Evolutionary conservation across 108 stramenopile genomes (phyloP).

Genomic region (Licmophora abbreviata): DNA sequence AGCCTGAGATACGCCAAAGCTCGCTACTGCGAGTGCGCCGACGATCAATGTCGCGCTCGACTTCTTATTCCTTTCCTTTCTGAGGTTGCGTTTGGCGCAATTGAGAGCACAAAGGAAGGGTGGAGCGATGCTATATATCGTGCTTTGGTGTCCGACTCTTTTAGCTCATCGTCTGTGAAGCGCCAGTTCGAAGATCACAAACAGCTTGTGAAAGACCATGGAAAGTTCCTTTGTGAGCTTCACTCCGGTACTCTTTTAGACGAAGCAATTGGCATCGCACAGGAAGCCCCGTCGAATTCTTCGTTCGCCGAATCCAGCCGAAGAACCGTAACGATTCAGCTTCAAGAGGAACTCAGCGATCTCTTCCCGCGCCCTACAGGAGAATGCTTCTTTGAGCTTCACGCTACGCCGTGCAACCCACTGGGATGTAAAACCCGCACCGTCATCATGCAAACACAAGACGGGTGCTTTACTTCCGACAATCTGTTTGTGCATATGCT

Average conservation of each 20-base stretch:
- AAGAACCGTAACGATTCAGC: too few relatives aligned
- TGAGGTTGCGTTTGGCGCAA: neutral
- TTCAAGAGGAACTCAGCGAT: too few relatives aligned
- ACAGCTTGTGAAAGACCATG: constrained; percentile 8
- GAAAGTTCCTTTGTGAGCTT: neutral
- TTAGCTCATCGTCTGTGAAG: neutral
- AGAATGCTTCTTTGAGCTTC: constrained; percentile 1
- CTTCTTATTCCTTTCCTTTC: neutral
- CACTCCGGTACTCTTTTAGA: constrained; percentile 1
- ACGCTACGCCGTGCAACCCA: neutral
- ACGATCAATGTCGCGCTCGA: neutral
- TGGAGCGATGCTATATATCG: constrained; percentile 18
- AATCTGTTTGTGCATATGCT: constrained; percentile 1
- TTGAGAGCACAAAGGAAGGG: neutral
- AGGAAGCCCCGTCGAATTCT: neutral
- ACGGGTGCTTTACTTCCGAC: constrained; percentile 3
- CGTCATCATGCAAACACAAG: constrained; percentile 3
- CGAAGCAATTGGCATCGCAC: constrained; percentile 1
- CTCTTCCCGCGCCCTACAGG: neutral
- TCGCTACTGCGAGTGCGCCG: neutral
- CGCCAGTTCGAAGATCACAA: neutral
- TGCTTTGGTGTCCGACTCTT: neutral
- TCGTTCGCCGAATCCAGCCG: too few relatives aligned
- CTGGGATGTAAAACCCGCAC: too few relatives aligned
- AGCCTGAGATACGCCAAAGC: neutral